These are phyloP conservation scores for Myrmaecium sp. DNA, from an alignment of 2,329 filamentous ascomycete species.

Conservation along the genomic window DNA sequence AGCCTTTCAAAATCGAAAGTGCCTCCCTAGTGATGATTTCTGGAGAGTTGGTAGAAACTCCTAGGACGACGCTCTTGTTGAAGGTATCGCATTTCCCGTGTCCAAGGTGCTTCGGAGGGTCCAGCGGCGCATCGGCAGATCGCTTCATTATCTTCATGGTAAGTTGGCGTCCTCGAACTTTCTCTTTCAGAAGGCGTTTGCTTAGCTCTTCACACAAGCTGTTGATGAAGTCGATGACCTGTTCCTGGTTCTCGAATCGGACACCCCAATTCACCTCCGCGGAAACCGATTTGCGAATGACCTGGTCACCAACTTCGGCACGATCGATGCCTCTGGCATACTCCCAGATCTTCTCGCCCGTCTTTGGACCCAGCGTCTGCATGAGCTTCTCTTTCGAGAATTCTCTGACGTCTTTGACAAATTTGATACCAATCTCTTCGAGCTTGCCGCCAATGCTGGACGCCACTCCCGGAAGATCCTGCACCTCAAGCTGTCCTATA, in stretches of 20 bases:
- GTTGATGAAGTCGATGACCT: conserved; percentile 80
- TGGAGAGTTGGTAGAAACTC: conserved; percentile 64
- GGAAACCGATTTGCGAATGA: conserved; percentile 81
- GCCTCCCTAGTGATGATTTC: conserved; percentile 64
- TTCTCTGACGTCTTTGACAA: conserved; percentile 68
- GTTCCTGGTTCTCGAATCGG: conserved; percentile 76
- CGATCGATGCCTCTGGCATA: conserved; percentile 80
- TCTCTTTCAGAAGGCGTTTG: conserved; percentile 61
- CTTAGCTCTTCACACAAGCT: conserved; percentile 76
- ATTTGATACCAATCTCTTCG: conserved; percentile 67
- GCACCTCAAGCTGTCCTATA: conserved; percentile 60
- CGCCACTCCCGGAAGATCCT: conserved; percentile 80
- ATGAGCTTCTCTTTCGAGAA: conserved; percentile 60
- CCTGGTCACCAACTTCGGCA: conserved; percentile 70
- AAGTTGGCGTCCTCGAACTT: conserved; percentile 72
- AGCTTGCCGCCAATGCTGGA: conserved; percentile 76
- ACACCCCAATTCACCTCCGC: conserved; percentile 98
- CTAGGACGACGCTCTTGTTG: conserved; percentile 73
- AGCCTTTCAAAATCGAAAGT: conserved; percentile 64
- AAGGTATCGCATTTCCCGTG: conserved; percentile 91
- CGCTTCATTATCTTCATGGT: conserved; percentile 93
- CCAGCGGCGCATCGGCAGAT: conserved; percentile 69
- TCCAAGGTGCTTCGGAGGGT: conserved; percentile 82
- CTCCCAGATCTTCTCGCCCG: conserved; percentile 76
- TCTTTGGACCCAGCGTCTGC: conserved; percentile 71